phyloP scores from a whole-genome alignment of 176 grass and related monocot genomes.

The Musa acuminata region DNA sequence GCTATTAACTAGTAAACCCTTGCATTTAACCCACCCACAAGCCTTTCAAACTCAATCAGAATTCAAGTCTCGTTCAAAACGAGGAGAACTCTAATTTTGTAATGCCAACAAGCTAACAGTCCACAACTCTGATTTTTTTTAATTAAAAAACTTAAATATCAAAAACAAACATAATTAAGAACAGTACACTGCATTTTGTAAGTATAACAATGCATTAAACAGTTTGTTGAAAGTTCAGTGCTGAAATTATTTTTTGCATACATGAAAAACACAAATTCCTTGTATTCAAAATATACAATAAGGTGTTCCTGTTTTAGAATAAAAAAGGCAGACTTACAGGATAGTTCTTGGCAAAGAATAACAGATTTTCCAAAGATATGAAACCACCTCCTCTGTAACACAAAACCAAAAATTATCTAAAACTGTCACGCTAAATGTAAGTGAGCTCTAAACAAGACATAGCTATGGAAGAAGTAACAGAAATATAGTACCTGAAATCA shows the following conservation, averaged over 20 bases:
- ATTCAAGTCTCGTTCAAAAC: no score
- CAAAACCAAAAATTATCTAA: slow-evolving; percentile 23
- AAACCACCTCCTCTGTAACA: slow-evolving; percentile 84
- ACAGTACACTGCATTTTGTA: background rate
- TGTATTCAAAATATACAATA: background rate
- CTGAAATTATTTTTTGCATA: background rate
- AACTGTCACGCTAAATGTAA: background rate
- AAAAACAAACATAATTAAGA: no score
- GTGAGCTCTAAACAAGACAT: background rate
- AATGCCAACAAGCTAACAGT: no score
- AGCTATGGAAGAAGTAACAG: background rate
- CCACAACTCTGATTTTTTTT: no score
- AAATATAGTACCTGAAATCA: slow-evolving; percentile 61
- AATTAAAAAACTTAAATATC: no score
- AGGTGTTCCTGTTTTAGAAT: background rate
- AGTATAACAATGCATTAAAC: background rate
- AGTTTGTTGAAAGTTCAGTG: background rate
- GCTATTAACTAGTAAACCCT: no score
- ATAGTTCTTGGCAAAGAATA: slow-evolving; percentile 81
- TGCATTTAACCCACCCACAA: no score
- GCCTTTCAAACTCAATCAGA: no score
- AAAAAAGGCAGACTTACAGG: slow-evolving; percentile 36
- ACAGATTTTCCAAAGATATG: slow-evolving; percentile 93
- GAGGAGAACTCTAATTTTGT: no score
- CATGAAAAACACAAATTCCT: background rate